Evolutionary conservation across 2,329 filamentous ascomycete species (phyloP).

Genomic region (Aspergillus sergii): DNA sequence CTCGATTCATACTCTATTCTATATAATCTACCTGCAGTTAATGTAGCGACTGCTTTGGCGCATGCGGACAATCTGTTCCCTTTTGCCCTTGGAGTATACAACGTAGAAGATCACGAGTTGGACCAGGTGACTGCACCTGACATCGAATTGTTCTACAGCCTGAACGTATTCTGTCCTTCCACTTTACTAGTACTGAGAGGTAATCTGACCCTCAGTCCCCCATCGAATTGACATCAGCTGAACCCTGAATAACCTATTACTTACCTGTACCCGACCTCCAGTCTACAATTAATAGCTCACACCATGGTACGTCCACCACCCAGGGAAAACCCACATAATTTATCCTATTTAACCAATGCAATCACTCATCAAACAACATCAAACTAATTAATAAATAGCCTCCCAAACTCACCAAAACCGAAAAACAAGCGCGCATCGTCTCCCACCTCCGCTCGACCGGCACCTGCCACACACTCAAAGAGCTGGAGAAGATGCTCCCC

Average conservation of each 20-base stretch:
- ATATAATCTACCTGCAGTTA: background rate
- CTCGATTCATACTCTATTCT: background rate
- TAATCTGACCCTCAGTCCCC: background rate
- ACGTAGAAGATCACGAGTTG: background rate
- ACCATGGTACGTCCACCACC: slow-evolving; percentile 8
- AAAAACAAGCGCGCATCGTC: slow-evolving; percentile 62
- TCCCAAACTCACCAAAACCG: slow-evolving; percentile 60
- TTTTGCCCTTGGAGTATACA: background rate
- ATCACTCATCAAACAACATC: background rate
- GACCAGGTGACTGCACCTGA: background rate
- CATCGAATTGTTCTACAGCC: background rate
- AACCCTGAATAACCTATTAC: background rate
- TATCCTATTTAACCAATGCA: background rate
- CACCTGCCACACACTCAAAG: slow-evolving; percentile 66
- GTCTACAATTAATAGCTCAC: background rate
- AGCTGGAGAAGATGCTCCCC: slow-evolving; percentile 67
- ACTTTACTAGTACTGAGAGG: background rate
- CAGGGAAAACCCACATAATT: background rate
- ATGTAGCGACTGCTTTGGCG: background rate
- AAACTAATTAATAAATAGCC: slow-evolving; percentile 23
- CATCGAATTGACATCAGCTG: background rate
- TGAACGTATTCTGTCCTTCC: background rate
- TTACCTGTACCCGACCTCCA: background rate
- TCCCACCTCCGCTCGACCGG: slow-evolving; percentile 62
- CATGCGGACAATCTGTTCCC: background rate